Percentiles rank a stretch among this genome's conserved stretches.
These are phyloP conservation scores for Puccinia horiana DNA, from an alignment of 1,284 basidiomycete genomes.

Conservation along the genomic window DNA sequence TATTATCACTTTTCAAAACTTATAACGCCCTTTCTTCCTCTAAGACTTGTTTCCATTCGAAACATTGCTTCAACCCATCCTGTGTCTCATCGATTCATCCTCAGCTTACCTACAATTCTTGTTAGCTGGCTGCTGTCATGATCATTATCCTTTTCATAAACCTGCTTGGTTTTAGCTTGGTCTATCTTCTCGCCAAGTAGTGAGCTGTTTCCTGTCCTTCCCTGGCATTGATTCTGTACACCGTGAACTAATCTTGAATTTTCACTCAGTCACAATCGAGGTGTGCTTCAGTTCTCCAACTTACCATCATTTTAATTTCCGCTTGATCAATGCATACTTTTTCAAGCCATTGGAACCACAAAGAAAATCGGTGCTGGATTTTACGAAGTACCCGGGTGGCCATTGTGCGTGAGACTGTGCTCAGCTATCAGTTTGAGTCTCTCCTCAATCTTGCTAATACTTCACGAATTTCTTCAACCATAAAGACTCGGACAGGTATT, in stretches of 20 bases:
- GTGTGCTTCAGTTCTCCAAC: not conserved
- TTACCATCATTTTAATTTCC: not conserved
- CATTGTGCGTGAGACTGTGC: slow-evolving; percentile 23
- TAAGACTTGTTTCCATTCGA: too few relatives aligned
- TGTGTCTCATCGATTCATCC: not conserved
- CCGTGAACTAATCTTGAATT: not conserved
- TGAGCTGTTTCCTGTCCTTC: not conserved
- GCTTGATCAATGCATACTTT: not conserved
- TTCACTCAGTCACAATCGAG: not conserved
- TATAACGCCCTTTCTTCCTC: too few relatives aligned
- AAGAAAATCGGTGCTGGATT: slow-evolving; percentile 20
- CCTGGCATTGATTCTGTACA: not conserved
- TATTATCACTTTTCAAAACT: too few relatives aligned
- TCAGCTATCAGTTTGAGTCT: not conserved
- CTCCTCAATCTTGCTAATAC: not conserved
- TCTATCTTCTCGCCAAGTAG: not conserved
- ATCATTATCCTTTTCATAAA: not conserved
- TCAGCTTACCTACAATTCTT: not conserved
- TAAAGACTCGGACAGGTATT: not conserved
- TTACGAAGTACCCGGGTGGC: slow-evolving; percentile 18
- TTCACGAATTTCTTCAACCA: not conserved
- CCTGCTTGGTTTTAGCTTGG: not conserved
- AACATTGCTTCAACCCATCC: not conserved
- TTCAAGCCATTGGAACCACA: slow-evolving; percentile 31
- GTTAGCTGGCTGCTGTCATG: not conserved